These are phyloP conservation scores for Crithidia expoeki DNA, from an alignment of 208 protist genomes.

Conservation along the genomic window DNA sequence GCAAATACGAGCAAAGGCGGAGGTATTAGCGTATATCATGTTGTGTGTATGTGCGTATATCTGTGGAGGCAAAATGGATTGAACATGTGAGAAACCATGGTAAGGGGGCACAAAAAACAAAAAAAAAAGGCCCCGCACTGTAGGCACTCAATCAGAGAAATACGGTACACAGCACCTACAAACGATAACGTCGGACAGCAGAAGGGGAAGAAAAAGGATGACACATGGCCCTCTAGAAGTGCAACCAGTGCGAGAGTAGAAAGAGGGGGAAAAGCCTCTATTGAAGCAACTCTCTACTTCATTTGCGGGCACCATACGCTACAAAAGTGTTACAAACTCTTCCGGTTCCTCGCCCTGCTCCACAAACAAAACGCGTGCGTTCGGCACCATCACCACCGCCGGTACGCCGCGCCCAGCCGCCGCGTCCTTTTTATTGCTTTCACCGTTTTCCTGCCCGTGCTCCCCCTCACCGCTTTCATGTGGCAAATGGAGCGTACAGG, in stretches of 20 bases:
- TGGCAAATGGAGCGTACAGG: slow-evolving; percentile 20
- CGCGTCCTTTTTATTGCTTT: neutral
- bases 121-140: slow-evolving; percentile 9
- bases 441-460: neutral
- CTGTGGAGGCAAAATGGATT: slow-evolving; percentile 3
- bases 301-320: slow-evolving; percentile 10
- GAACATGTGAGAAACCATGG: slow-evolving; percentile 5
- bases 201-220: no score
- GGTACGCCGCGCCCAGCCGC: neutral
- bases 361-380: slow-evolving; percentile 52
- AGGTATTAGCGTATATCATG: no score
- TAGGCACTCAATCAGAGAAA: neutral
- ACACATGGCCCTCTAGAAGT: no score
- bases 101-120: neutral
- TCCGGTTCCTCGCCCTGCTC: slow-evolving; percentile 73
- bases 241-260: no score
- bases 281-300: no score
- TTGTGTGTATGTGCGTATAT: no score
- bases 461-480: neutral
- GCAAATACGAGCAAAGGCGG: no score
- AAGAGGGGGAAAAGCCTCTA: no score
- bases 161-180: no score
- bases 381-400: slow-evolving; percentile 23
- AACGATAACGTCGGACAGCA: no score
- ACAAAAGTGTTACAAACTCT: slow-evolving; percentile 60